phyloP scores from a whole-genome alignment of 768 basidiomycete genomes.

The Rhodotorula graminis region DNA sequence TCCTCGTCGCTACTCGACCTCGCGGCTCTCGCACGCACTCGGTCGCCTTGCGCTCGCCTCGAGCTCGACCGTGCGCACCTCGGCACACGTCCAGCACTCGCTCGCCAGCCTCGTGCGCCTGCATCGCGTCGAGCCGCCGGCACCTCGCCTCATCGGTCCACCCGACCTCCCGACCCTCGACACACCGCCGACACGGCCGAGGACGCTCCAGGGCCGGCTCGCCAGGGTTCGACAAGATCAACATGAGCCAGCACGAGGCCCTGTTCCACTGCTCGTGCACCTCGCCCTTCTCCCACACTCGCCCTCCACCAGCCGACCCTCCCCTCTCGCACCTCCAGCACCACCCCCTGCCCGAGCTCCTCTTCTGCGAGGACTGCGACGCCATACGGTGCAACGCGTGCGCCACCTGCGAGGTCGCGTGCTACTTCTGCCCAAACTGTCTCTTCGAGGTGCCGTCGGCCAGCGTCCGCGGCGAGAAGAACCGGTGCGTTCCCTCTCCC shows the following conservation, averaged over 20 bases:
- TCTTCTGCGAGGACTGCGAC: constrained; percentile 99
- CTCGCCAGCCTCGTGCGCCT: neutral
- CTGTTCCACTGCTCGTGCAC: constrained; percentile 48
- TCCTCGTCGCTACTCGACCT: too few relatives aligned
- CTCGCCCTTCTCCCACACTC: constrained; percentile 57
- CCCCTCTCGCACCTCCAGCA: constrained; percentile 74
- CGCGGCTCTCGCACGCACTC: too few relatives aligned
- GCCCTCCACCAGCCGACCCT: constrained; percentile 58
- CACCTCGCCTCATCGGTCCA: neutral
- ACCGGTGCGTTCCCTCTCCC: constrained; percentile 57
- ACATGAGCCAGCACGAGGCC: constrained; percentile 32
- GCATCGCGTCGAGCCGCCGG: neutral
- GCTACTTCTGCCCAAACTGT: constrained; percentile 97
- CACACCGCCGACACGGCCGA: too few relatives aligned
- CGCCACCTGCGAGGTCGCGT: constrained; percentile 85
- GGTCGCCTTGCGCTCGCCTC: too few relatives aligned
- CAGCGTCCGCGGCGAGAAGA: constrained; percentile 96
- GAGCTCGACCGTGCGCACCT: too few relatives aligned
- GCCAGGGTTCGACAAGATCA: too few relatives aligned
- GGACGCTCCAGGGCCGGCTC: too few relatives aligned
- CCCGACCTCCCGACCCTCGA: too few relatives aligned
- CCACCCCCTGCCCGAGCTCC: constrained; percentile 75
- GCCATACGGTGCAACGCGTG: constrained; percentile 88
- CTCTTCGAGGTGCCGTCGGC: constrained; percentile 97
- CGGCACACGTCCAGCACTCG: neutral